phyloP scores from a whole-genome alignment of 1,139 yeast genomes.

The Debaryomyces coudertii region DNA sequence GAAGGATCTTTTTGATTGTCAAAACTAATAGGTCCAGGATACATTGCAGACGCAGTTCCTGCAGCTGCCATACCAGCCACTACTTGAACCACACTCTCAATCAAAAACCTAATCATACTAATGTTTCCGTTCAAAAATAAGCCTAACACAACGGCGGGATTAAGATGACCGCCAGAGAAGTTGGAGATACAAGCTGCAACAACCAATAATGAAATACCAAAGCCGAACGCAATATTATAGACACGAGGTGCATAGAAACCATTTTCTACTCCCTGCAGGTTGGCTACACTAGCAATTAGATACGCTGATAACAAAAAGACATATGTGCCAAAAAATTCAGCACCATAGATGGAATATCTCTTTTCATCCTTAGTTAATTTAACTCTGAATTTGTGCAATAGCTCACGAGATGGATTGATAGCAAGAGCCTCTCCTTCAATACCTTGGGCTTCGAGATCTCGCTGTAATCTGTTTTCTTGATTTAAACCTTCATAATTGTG shows the following conservation, averaged over 20 bases:
- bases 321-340: constrained; percentile 84
- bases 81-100: constrained; percentile 70
- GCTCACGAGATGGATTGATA: not conserved
- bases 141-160: constrained; percentile 85
- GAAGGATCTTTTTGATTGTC: constrained; percentile 75
- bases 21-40: constrained; percentile 78
- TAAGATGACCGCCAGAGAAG: constrained; percentile 87
- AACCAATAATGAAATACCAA: constrained; percentile 84
- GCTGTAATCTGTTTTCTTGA: not conserved
- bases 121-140: constrained; percentile 72
- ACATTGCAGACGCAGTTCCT: constrained; percentile 85
- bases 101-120: constrained; percentile 69
- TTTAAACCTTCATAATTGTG: not conserved
- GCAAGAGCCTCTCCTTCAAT: not conserved
- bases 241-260: constrained; percentile 60
- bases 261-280: constrained; percentile 41
- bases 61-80: constrained; percentile 93
- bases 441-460: constrained; percentile 1
- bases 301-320: constrained; percentile 82
- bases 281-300: constrained; percentile 83
- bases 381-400: not conserved
- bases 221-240: constrained; percentile 83
- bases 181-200: constrained; percentile 75
- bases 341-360: constrained; percentile 1
- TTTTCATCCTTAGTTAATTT: not conserved